Evolutionary conservation across 2,329 filamentous ascomycete genomes (phyloP).

Genomic region (Westerdykella sp.): DNA sequence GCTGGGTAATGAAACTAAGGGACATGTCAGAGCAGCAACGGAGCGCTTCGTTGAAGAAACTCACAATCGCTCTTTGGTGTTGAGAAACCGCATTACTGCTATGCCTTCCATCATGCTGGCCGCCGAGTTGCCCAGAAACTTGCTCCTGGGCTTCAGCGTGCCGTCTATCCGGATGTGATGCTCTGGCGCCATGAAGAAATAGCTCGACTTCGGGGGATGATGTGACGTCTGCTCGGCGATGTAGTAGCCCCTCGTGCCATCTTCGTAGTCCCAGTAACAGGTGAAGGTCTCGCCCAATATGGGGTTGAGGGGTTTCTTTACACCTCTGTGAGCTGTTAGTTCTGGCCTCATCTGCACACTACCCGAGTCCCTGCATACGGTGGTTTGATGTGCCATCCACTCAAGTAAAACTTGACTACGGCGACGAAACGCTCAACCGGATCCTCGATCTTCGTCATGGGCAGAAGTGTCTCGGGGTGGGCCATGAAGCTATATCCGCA

Average conservation of each 20-base stretch:
- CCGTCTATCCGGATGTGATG: constrained; percentile 94
- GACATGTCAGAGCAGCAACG: constrained; percentile 6
- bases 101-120: constrained; percentile 98
- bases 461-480: constrained; percentile 89
- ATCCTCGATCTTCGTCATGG: constrained; percentile 81
- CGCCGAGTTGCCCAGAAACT: constrained; percentile 93
- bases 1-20: constrained; percentile 81
- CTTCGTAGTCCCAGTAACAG: constrained; percentile 89
- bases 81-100: constrained; percentile 75
- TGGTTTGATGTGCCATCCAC: constrained; percentile 97
- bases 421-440: constrained; percentile 84
- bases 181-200: constrained; percentile 96
- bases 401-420: constrained; percentile 96
- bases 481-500: constrained; percentile 79
- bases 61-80: constrained; percentile 86
- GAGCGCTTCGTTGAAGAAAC: constrained; percentile 25
- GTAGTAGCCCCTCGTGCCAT: constrained; percentile 84
- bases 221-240: constrained; percentile 97
- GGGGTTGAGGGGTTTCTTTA: constrained; percentile 97
- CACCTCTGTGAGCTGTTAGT: constrained; percentile 57
- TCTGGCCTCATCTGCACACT: constrained; percentile 5
- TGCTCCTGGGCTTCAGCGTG: constrained; percentile 88
- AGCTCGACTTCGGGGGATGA: constrained; percentile 96
- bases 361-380: constrained; percentile 55
- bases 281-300: constrained; percentile 93